A percentile compares a stretch with the other conserved stretches of the same genome.
Evolutionary conservation across 2,329 filamentous ascomycete species (phyloP).

Genomic region (Nigrospora osmanthi): DNA sequence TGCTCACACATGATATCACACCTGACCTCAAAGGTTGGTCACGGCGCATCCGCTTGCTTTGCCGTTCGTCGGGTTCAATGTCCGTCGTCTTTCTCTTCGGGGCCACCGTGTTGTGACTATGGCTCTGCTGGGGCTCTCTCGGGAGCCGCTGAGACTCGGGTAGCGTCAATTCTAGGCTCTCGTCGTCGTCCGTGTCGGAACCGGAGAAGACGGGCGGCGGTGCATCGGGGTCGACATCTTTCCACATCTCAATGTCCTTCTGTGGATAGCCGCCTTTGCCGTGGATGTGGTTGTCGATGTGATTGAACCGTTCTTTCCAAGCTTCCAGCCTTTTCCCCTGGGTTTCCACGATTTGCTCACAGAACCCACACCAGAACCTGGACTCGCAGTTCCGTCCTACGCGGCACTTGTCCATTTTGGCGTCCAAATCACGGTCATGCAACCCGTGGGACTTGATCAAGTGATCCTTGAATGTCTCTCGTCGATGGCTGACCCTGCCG

Average conservation of each 20-base stretch:
- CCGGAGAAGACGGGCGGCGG: constrained; percentile 1
- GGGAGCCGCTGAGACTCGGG: background rate
- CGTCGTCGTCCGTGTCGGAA: constrained; percentile 11
- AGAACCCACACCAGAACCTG: constrained; percentile 87
- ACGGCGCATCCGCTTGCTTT: too few species aligned
- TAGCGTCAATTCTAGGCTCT: constrained; percentile 8
- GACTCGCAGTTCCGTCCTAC: constrained; percentile 57
- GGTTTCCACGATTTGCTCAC: constrained; percentile 47
- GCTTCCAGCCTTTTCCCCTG: constrained; percentile 41
- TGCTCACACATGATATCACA: too few species aligned
- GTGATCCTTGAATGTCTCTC: constrained; percentile 55
- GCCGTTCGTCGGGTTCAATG: too few species aligned
- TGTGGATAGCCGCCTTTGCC: constrained; percentile 33
- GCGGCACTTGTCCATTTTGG: constrained; percentile 43
- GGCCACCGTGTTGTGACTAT: too few species aligned
- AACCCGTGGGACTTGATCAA: constrained; percentile 42
- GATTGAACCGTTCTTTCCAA: constrained; percentile 52
- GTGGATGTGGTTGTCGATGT: constrained; percentile 68
- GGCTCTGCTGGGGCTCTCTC: too few species aligned
- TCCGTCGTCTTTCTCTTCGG: too few species aligned
- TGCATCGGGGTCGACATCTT: constrained; percentile 22
- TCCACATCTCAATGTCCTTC: constrained; percentile 50
- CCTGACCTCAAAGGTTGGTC: too few species aligned
- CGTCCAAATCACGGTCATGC: constrained; percentile 24
- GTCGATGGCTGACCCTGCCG: constrained; percentile 47